These are phyloP conservation scores for Excoecaria cochinchinensis DNA, from an alignment of 345 rosid species.

Conservation along the genomic window DNA sequence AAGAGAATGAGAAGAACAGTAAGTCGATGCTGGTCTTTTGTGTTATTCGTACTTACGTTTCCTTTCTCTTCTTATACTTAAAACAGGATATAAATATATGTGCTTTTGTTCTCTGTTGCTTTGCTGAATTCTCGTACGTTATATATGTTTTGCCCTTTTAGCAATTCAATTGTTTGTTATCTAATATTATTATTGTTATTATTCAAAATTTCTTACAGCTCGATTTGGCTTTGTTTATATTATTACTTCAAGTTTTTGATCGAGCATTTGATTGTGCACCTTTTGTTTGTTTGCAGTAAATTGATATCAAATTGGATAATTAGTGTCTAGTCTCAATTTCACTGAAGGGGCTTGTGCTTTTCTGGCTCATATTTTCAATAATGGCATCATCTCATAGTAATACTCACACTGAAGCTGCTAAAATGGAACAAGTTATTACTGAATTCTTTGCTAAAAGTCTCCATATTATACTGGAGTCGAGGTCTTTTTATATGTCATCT, in stretches of 20 bases:
- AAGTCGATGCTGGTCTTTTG: too few species aligned
- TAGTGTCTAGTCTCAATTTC: slow-evolving; percentile 18
- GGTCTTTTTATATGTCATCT: slow-evolving; percentile 80
- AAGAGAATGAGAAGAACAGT: too few species aligned
- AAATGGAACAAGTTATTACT: slow-evolving; percentile 80
- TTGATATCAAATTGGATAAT: neutral
- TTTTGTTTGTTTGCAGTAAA: slow-evolving; percentile 29
- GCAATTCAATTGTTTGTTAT: neutral
- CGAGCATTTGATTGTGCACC: slow-evolving; percentile 11
- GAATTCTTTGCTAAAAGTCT: slow-evolving; percentile 90
- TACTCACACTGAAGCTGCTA: slow-evolving; percentile 61
- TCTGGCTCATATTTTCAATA: neutral
- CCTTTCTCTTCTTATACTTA: too few species aligned
- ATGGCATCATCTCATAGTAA: slow-evolving; percentile 60
- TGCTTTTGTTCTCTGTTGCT: neutral
- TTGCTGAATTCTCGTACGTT: neutral
- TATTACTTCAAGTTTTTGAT: neutral
- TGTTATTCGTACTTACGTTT: too few species aligned
- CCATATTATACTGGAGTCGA: slow-evolving; percentile 83
- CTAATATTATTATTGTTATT: neutral
- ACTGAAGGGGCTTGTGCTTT: slow-evolving; percentile 21
- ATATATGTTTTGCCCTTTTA: neutral
- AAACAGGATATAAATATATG: too few species aligned
- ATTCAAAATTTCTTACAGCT: neutral
- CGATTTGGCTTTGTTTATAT: neutral